Base-by-base conservation (phyloP, 2,329 filamentous ascomycete species). In the Fusarium oxysporum region DNA sequence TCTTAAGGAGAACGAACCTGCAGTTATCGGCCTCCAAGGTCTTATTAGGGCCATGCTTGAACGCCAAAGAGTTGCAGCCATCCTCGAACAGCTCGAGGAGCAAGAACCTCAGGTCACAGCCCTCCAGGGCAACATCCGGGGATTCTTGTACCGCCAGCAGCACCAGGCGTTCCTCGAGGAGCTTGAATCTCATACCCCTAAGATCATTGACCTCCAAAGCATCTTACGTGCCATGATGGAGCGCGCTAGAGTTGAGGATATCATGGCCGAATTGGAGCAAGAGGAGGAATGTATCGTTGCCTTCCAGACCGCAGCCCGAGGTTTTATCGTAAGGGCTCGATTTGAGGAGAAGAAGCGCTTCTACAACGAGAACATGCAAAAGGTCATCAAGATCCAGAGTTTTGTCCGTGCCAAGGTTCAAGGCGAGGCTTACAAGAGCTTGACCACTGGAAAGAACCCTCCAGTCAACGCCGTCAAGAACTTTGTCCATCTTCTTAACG, bases 301-400 rank as follows among this genome's bases (percentile, higher is more conserved):
- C 35, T 83, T 97, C 30, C 95, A 98, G 81, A 87, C 95, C 9
- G 87, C 90, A 10, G 89, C 92, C 12, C 90, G 92, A 76, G 96
- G 91, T 6, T 91, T 90, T 76, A 81, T 97, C 6, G 89, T 98
- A 37, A 90, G 96, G 38, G 87, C 86, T 19, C 87, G 87, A 23
- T 98, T 97, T 77, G 90, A 89, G 58, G 94, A 97, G 81, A 97
- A 97, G 87, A 91, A 92, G 79, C 91, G 91, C 28, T 96, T 93
- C 84, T 99, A 95, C 86, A 92, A 93, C 75, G 92, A 97, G 83
- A 99, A 99, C 79, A 99, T 99, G 96, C 91, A 97, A 78, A 98
- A 97, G 83, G 96, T 99, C 32, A 92, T 99, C 86, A 99, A 99
- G 83, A 95, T 98, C 64, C 97, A 99, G 81, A 99, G 96, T 80